These are phyloP conservation scores for Kuraishia molischiana DNA, from an alignment of 805 yeast genomes.

Conservation along the genomic window DNA sequence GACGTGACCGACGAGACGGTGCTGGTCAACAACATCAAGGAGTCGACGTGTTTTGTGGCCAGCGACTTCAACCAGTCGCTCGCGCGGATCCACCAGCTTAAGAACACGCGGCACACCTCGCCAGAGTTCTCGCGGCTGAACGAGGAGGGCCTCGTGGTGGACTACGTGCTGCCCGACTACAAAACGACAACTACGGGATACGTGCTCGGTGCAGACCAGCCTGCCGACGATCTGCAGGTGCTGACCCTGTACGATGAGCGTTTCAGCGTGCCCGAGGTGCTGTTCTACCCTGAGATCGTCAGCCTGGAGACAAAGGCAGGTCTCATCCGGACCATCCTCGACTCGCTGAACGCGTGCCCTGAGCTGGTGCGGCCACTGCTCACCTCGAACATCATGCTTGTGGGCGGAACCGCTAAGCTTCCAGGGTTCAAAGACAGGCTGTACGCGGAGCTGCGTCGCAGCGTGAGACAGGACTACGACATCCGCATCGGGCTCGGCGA, in stretches of 20 bases:
- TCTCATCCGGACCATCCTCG: constrained; percentile 58
- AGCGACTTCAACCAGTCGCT: constrained; percentile 32
- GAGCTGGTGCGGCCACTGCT: constrained; percentile 65
- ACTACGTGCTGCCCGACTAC: constrained; percentile 82
- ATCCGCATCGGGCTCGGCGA: constrained; percentile 34
- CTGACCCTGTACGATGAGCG: constrained; percentile 72
- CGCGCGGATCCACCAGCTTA: constrained; percentile 14
- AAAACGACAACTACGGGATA: constrained; percentile 74
- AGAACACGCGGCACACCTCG: constrained; percentile 5
- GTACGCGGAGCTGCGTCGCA: constrained; percentile 49
- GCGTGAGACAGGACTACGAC: constrained; percentile 63
- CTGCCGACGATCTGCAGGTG: constrained; percentile 47
- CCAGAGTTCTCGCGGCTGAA: constrained; percentile 1
- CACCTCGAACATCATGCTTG: constrained; percentile 66
- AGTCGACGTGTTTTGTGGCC: constrained; percentile 63
- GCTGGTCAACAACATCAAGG: constrained; percentile 78
- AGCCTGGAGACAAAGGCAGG: constrained; percentile 56
- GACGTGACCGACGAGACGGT: constrained; percentile 89
- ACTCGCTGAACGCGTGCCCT: constrained; percentile 61
- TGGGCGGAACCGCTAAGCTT: constrained; percentile 76
- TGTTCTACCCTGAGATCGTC: constrained; percentile 78
- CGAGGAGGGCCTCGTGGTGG: constrained; percentile 33
- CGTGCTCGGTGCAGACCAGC: constrained; percentile 25
- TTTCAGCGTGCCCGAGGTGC: constrained; percentile 77
- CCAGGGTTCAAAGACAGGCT: constrained; percentile 61